Conservation (phyloP, 106 monocot species). For the Dendrobium catenatum region DNA sequence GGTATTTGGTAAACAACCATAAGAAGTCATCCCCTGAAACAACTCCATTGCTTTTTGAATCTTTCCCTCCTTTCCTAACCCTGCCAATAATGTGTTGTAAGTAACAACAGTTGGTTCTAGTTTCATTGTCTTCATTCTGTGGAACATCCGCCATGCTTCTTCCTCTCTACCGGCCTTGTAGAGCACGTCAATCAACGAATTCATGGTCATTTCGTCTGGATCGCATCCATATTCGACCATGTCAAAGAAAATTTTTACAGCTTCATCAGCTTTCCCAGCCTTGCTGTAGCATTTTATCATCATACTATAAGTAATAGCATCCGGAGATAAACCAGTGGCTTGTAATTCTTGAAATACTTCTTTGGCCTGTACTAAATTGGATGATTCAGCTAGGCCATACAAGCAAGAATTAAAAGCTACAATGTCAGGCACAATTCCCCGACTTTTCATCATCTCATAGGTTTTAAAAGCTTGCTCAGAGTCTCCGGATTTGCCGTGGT, state of each 20-base stretch:
- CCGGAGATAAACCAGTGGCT: constrained; percentile 60
- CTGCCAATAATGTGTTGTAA: constrained; percentile 73
- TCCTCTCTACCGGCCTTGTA: constrained; percentile 71
- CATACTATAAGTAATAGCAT: constrained; percentile 78
- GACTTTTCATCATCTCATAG: constrained; percentile 63
- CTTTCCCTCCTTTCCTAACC: constrained; percentile 67
- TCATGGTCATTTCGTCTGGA: constrained; percentile 66
- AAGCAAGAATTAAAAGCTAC: constrained; percentile 87
- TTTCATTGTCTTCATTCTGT: constrained; percentile 56
- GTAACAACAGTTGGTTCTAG: constrained; percentile 73
- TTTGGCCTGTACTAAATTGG: constrained; percentile 54
- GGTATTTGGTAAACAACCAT: constrained; percentile 54
- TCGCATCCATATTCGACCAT: constrained; percentile 45
- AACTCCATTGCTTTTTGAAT: constrained; percentile 39
- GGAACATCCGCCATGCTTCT: constrained; percentile 78
- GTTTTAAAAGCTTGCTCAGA: constrained; percentile 47
- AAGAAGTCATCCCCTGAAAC: constrained; percentile 49
- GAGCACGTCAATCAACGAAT: constrained; percentile 70
- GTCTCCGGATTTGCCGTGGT: constrained; percentile 65
- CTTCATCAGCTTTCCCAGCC: constrained; percentile 56
- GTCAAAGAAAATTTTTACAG: constrained; percentile 52
- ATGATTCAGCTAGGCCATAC: constrained; percentile 62
- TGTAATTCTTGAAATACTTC: constrained; percentile 52
- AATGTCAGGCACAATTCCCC: constrained; percentile 71
- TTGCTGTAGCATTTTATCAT: constrained; percentile 91